A percentile compares a stretch with the other conserved stretches of the same genome.
Evolutionary conservation across 257 asterid species (phyloP).

Genomic region (Cynanchum wilfordii): DNA sequence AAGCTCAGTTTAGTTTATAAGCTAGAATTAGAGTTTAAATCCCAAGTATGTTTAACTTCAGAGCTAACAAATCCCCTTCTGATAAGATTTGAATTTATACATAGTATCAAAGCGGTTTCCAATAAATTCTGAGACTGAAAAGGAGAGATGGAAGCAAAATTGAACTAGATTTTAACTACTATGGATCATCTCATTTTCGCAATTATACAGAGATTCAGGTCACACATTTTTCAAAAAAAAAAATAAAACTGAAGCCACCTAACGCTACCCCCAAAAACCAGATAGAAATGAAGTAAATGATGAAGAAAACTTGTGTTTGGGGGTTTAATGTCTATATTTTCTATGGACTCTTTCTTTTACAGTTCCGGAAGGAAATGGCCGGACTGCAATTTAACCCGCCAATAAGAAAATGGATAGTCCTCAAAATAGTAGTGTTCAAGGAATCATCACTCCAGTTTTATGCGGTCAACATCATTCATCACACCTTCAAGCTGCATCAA

Average conservation of each 20-base stretch:
- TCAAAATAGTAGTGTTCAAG: background rate
- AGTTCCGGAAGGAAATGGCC: background rate
- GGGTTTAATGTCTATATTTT: background rate
- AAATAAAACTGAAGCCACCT: background rate
- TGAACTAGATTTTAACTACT: background rate
- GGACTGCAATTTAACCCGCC: background rate
- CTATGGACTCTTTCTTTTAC: background rate
- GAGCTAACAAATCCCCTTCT: too few species aligned
- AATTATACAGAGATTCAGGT: background rate
- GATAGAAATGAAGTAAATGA: background rate
- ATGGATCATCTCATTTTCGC: background rate
- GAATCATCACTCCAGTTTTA: slow-evolving; percentile 41
- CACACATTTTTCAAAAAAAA: background rate
- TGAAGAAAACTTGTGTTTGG: background rate
- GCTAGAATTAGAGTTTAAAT: too few species aligned
- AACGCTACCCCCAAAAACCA: background rate
- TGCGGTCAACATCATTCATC: slow-evolving; percentile 52
- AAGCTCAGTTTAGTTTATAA: too few species aligned
- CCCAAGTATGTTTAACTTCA: too few species aligned
- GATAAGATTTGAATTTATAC: too few species aligned
- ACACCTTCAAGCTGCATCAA: slow-evolving; percentile 61
- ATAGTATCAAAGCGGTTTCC: too few species aligned
- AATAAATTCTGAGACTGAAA: background rate
- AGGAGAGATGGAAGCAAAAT: background rate
- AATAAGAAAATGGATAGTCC: background rate